phyloP scores from a whole-genome alignment of 2,329 filamentous ascomycete genomes.

The Sordariomycetes sp. region DNA sequence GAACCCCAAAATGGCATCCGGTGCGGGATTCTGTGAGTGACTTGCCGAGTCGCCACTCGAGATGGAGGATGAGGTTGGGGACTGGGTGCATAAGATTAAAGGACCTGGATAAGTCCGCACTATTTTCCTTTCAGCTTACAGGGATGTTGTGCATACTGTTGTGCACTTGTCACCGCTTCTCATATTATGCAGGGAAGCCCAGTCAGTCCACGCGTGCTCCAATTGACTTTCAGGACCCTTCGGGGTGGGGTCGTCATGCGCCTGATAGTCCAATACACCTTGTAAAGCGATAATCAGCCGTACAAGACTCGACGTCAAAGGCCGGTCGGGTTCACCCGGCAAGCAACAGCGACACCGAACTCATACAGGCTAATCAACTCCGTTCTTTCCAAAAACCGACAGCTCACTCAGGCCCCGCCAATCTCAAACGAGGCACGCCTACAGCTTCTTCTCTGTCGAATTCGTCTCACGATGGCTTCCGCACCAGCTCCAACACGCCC shows the following conservation, averaged over 20 bases:
- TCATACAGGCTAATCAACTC: background rate
- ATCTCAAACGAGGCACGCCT: background rate
- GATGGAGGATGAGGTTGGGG: background rate
- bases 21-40: background rate
- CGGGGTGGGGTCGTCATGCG: no score
- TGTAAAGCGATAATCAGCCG: no score
- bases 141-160: background rate
- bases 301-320: no score
- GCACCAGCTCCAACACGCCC: constrained; percentile 19
- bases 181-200: background rate
- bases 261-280: no score
- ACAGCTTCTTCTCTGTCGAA: background rate
- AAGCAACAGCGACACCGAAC: no score
- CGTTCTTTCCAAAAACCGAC: background rate
- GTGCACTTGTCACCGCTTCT: background rate
- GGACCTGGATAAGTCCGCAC: background rate
- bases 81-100: background rate
- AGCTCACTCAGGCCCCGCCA: background rate
- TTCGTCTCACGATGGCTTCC: background rate
- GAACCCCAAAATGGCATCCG: background rate
- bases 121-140: background rate
- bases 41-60: background rate
- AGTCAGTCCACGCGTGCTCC: background rate
- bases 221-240: no score
- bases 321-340: no score